Base-by-base conservation (phyloP, 2,329 filamentous ascomycete species). In the Emmonsiellopsis sp. region DNA sequence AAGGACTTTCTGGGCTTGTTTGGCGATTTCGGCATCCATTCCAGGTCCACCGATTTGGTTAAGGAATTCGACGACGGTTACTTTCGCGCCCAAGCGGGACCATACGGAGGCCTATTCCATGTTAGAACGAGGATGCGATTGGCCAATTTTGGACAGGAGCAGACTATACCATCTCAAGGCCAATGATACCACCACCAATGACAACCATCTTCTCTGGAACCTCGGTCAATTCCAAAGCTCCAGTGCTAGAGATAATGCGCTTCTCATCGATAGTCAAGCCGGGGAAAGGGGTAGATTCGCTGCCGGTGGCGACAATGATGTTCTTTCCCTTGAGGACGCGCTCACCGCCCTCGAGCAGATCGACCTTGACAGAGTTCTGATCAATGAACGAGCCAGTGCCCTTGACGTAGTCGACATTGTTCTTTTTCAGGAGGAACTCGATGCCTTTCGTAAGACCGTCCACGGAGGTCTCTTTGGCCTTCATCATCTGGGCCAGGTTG, bases 371-470 rank as follows among this genome's bases (percentile, higher is more conserved):
- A 65, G 93, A 92, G 76, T 96, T 83, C 74, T 94, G 88, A 71
- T 88, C 88, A 65, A 85, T 80, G 69, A 97, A 95, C 46, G 88
- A 80, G 62, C 86, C 92, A 50, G 88, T 84, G 63, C 93, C 93
- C 79, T 96, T 96, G 77, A 97, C 81, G 74, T 97, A 98, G 71
- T 97, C 90, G 61, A 96, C 93, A 59, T 89, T 88, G 77, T 98
- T 98, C 82, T 98, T 97, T 85, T 97, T 97, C 76, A 98, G 86
- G 59, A 98, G 79, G 71, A 92, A 98, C 74, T 98, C 93, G 61
- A 98, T 87, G 71, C 93, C 93, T 80, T 97, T 97, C 61, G 93
- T 98, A 61, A 98, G 77, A 49, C 90, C 84, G 42, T 77, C 74
- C 58, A 98, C 93, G 51, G 93, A 94, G 37, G 84, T 86, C 51